Conservation (phyloP, 495 filamentous ascomycete species). For the Hapsidospora chrysogenum region DNA sequence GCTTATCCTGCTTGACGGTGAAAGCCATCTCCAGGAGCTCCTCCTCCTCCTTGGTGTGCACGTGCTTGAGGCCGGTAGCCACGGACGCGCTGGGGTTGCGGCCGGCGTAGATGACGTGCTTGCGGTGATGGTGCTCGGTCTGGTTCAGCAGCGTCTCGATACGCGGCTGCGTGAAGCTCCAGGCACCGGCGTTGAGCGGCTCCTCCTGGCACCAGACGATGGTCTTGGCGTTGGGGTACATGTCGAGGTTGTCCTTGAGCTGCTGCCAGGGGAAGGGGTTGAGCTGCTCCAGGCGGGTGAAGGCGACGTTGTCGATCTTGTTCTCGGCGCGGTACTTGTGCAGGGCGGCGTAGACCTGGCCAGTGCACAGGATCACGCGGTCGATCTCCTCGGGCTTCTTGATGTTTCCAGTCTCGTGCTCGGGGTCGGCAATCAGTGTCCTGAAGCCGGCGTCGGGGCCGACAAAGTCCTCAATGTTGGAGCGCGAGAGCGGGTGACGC, state of each 20-base stretch:
- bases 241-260: conserved; percentile 86
- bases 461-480: conserved; percentile 73
- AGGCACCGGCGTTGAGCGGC: conserved; percentile 88
- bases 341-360: conserved; percentile 84
- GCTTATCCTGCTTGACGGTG: conserved; percentile 43
- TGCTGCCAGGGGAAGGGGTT: conserved; percentile 98
- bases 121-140: conserved; percentile 76
- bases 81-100: conserved; percentile 79
- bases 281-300: conserved; percentile 92
- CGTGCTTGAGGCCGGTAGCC: conserved; percentile 78
- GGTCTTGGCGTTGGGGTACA: conserved; percentile 88
- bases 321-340: conserved; percentile 79
- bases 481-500: conserved; percentile 81
- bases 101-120: conserved; percentile 95
- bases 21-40: conserved; percentile 68
- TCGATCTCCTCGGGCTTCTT: conserved; percentile 76
- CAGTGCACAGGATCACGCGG: conserved; percentile 84
- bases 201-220: conserved; percentile 97
- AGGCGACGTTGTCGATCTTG: conserved; percentile 70
- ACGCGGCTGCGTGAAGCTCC: conserved; percentile 88
- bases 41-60: conserved; percentile 86
- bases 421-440: conserved; percentile 85
- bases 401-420: conserved; percentile 53
- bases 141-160: conserved; percentile 90
- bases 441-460: conserved; percentile 74